A percentile compares a stretch with the other conserved stretches of the same genome.
Conservation (phyloP, 352 stramenopile species). For the Globisporangium iwayamae region DNA sequence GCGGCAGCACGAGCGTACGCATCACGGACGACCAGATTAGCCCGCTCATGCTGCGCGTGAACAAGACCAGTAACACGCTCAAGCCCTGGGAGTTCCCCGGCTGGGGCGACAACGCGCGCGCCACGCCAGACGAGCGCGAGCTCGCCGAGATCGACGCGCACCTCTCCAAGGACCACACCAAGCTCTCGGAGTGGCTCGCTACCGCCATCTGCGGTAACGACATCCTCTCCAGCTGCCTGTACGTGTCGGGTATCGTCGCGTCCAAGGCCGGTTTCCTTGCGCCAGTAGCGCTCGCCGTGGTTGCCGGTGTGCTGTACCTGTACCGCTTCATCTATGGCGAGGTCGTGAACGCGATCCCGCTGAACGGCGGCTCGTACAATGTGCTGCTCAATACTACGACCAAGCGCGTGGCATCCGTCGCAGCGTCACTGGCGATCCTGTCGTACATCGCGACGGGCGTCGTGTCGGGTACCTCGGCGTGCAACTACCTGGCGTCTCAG, state of each 20-base stretch:
- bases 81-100: constrained; percentile 85
- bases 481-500: constrained; percentile 84
- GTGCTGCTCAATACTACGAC: constrained; percentile 94
- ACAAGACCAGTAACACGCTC: constrained; percentile 65
- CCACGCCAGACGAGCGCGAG: constrained; percentile 58
- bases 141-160: constrained; percentile 73
- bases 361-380: constrained; percentile 96
- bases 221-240: constrained; percentile 93
- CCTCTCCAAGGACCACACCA: constrained; percentile 70
- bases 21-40: constrained; percentile 49
- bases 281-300: constrained; percentile 86
- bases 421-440: constrained; percentile 92
- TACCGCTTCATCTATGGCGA: constrained; percentile 95
- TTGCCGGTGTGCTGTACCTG: constrained; percentile 86
- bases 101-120: constrained; percentile 66
- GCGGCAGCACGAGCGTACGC: constrained; percentile 23
- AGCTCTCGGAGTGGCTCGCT: constrained; percentile 90
- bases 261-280: constrained; percentile 89
- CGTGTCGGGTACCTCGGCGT: constrained; percentile 83
- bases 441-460: constrained; percentile 95
- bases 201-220: constrained; percentile 96
- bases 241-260: constrained; percentile 82
- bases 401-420: constrained; percentile 91
- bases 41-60: constrained; percentile 68
- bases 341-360: constrained; percentile 90